phyloP scores from a whole-genome alignment of 768 basidiomycete genomes.

The Panaeolus papilionaceus region DNA sequence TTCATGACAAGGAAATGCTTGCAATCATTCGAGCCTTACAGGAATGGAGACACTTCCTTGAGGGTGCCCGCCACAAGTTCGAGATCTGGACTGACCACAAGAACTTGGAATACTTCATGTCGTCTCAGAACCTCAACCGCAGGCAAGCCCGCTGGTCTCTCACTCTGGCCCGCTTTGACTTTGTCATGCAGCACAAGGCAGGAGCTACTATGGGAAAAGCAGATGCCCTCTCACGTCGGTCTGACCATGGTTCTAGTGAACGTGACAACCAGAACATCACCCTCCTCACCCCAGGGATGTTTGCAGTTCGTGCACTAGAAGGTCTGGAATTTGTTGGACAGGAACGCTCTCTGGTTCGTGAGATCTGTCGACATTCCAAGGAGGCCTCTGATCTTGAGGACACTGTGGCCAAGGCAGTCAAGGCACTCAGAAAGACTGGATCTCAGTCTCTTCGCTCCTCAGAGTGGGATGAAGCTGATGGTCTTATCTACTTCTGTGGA shows the following conservation, averaged over 20 bases:
- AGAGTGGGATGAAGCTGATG: no score
- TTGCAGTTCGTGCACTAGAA: no score
- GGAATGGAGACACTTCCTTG: no score
- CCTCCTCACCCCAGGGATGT: no score
- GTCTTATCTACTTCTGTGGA: conserved; percentile 3
- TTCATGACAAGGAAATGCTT: no score
- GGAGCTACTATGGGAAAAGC: conserved; percentile 30
- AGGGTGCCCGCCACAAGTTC: no score
- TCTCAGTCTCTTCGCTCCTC: no score
- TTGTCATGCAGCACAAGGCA: conserved; percentile 35
- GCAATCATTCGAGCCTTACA: no score
- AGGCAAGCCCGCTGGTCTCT: conserved; percentile 51
- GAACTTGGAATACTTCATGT: conserved; percentile 49
- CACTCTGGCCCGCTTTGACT: conserved; percentile 41
- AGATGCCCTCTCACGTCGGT: conserved; percentile 30
- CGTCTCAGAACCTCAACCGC: conserved; percentile 42
- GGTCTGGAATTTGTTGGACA: not conserved
- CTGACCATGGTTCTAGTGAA: no score
- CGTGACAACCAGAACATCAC: no score
- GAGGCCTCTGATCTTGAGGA: not conserved
- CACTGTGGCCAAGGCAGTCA: not conserved
- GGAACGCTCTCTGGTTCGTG: conserved; percentile 1
- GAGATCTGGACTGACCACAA: conserved; percentile 37
- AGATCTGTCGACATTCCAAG: not conserved
- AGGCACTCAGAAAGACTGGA: not conserved